Percentiles rank a stretch among this genome's conserved stretches.
These are phyloP conservation scores for Trametes elegans DNA, from an alignment of 768 basidiomycete species.

Conservation along the genomic window DNA sequence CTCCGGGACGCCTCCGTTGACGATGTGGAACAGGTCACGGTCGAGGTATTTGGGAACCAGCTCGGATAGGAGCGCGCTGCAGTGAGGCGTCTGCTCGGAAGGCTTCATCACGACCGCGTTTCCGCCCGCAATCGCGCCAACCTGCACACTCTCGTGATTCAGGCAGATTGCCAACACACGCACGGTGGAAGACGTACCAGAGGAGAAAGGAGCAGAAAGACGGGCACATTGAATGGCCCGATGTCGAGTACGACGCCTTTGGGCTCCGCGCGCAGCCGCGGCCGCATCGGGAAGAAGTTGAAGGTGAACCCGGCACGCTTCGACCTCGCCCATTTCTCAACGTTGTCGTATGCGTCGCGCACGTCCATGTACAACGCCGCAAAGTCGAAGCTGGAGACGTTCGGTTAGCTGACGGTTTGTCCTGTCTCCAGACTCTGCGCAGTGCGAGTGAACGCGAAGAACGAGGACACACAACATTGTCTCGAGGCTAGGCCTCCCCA, in stretches of 20 bases:
- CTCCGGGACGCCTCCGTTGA: slow-evolving; percentile 68
- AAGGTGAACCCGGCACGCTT: slow-evolving; percentile 54
- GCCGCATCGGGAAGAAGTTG: slow-evolving; percentile 57
- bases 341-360: slow-evolving; percentile 52
- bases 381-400: slow-evolving; percentile 55
- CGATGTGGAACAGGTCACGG: slow-evolving; percentile 53
- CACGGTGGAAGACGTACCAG: slow-evolving; percentile 40
- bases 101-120: slow-evolving; percentile 71
- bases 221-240: slow-evolving; percentile 72
- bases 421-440: not conserved
- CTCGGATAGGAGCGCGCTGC: slow-evolving; percentile 58
- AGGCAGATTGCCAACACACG: not conserved
- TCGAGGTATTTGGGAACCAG: slow-evolving; percentile 77
- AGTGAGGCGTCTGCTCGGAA: slow-evolving; percentile 61
- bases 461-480: slow-evolving; percentile 42
- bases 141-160: slow-evolving; percentile 2
- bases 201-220: slow-evolving; percentile 56
- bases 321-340: slow-evolving; percentile 75
- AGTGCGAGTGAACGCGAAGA: not conserved
- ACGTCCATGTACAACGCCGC: slow-evolving; percentile 49
- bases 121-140: slow-evolving; percentile 75
- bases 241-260: slow-evolving; percentile 75
- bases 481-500: slow-evolving; percentile 64
- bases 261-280: slow-evolving; percentile 67
- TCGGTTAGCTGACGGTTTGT: too few relatives aligned